Evolutionary conservation across 495 filamentous ascomycete species (phyloP).

Genomic region (Talaromyces stipitatus): DNA sequence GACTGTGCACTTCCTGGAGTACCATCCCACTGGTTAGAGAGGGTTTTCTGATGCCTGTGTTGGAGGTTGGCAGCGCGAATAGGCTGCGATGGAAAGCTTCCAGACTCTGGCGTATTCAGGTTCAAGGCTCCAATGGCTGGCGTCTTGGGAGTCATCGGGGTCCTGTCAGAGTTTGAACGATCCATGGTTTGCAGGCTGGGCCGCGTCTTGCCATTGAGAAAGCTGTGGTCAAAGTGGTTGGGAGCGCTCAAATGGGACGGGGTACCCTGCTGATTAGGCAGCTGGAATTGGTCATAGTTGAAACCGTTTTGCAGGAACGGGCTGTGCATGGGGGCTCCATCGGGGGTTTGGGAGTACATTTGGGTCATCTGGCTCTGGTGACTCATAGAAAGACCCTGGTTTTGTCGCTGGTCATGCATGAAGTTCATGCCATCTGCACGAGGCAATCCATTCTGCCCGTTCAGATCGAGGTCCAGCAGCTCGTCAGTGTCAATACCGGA

Average conservation of each 20-base stretch:
- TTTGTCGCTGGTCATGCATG: conserved; percentile 37
- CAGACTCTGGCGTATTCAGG: conserved; percentile 56
- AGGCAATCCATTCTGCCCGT: conserved; percentile 33
- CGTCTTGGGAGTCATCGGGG: conserved; percentile 75
- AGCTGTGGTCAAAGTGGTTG: conserved; percentile 49
- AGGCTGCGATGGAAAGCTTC: conserved; percentile 65
- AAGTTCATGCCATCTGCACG: conserved; percentile 35
- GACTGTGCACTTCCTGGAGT: conserved; percentile 73
- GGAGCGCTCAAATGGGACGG: conserved; percentile 41
- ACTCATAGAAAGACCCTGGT: conserved; percentile 38
- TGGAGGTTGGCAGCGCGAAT: conserved; percentile 54
- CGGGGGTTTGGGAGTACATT: conserved; percentile 77
- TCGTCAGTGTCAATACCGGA: conserved; percentile 49
- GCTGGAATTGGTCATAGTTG: conserved; percentile 53
- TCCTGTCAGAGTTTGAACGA: conserved; percentile 63
- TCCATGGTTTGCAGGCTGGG: conserved; percentile 57
- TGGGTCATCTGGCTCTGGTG: conserved; percentile 55
- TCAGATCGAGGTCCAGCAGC: conserved; percentile 44
- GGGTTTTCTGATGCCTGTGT: conserved; percentile 69
- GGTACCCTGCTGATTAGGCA: conserved; percentile 49
- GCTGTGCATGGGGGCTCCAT: conserved; percentile 79
- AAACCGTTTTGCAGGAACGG: conserved; percentile 71
- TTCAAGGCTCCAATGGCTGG: conserved; percentile 50
- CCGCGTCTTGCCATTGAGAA: conserved; percentile 42
- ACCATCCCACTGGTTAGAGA: conserved; percentile 74